Conservation (phyloP, 495 filamentous ascomycete species). For the Aeminium ludgeri region DNA sequence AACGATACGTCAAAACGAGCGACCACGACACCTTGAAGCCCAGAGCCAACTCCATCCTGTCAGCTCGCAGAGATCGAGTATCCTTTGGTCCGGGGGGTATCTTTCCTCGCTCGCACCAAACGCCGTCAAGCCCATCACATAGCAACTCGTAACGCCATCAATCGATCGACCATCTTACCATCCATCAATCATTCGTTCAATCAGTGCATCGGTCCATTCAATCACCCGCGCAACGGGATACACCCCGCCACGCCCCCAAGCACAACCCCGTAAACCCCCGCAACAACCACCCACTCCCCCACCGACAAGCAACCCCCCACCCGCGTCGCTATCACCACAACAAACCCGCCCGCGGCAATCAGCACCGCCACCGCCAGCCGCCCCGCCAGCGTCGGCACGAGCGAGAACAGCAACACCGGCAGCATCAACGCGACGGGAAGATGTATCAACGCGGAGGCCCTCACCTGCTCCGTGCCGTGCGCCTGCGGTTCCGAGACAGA, state of each 20-base stretch:
- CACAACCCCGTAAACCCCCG: slow-evolving; percentile 12
- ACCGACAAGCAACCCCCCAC: slow-evolving; percentile 1
- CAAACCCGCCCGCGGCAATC: slow-evolving; percentile 8
- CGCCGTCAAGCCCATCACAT: no score
- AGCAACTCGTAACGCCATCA: no score
- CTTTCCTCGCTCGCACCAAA: no score
- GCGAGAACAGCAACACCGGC: slow-evolving; percentile 12
- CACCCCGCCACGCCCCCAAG: slow-evolving; percentile 10
- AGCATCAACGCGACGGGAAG: slow-evolving; percentile 8
- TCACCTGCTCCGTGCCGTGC: not conserved
- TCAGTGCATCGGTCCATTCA: not conserved
- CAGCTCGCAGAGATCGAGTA: no score
- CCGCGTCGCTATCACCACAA: slow-evolving; percentile 6
- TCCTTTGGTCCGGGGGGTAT: no score
- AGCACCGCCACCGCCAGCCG: slow-evolving; percentile 8
- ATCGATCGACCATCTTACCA: no score
- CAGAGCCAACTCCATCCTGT: no score
- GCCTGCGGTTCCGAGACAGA: no score
- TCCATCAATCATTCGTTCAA: no score
- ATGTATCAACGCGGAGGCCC: slow-evolving; percentile 1
- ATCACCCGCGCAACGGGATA: slow-evolving; percentile 8
- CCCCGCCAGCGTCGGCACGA: slow-evolving; percentile 10
- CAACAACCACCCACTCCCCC: slow-evolving; percentile 13
- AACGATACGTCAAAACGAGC: no score
- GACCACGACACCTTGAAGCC: no score